Conservation (phyloP, 139 green algal species). For the Chlorella sp. region DNA sequence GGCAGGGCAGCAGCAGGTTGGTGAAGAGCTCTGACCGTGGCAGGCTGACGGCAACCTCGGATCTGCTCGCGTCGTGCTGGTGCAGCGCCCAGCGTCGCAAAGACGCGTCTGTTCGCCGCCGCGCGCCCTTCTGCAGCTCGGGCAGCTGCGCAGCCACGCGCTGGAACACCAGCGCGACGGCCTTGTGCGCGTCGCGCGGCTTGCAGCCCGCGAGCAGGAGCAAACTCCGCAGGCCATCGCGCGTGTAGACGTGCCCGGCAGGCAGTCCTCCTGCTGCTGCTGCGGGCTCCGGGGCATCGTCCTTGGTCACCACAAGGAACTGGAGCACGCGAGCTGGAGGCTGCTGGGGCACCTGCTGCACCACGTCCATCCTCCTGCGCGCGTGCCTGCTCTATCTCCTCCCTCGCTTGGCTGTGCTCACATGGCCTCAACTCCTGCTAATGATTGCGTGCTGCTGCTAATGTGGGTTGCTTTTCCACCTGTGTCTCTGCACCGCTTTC, state of each 20-base stretch:
- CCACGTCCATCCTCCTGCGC: no score
- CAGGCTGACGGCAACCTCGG: constrained; percentile 18
- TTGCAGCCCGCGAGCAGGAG: constrained; percentile 79
- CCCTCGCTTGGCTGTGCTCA: no score
- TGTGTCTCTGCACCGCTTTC: no score
- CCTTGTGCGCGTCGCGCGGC: constrained; percentile 60
- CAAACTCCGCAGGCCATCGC: constrained; percentile 48
- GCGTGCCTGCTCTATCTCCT: no score
- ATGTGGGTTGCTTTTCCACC: no score
- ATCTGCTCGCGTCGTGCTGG: not conserved
- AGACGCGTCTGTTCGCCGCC: not conserved
- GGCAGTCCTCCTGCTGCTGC: no score
- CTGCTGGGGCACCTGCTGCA: no score
- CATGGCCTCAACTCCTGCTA: no score
- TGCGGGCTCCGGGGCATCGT: no score
- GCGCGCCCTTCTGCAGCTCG: not conserved
- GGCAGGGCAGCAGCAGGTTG: constrained; percentile 28
- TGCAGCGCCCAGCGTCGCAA: not conserved
- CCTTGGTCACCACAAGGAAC: no score
- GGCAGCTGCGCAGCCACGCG: not conserved
- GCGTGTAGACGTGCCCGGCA: constrained; percentile 56
- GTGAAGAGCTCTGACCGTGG: constrained; percentile 35
- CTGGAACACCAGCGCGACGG: constrained; percentile 5
- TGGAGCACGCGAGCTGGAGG: no score
- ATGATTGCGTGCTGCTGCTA: no score